A percentile compares a stretch with the other conserved stretches of the same genome.
These are phyloP conservation scores for Ophiostoma sp. DNA, from an alignment of 2,329 filamentous ascomycete species.

Conservation along the genomic window DNA sequence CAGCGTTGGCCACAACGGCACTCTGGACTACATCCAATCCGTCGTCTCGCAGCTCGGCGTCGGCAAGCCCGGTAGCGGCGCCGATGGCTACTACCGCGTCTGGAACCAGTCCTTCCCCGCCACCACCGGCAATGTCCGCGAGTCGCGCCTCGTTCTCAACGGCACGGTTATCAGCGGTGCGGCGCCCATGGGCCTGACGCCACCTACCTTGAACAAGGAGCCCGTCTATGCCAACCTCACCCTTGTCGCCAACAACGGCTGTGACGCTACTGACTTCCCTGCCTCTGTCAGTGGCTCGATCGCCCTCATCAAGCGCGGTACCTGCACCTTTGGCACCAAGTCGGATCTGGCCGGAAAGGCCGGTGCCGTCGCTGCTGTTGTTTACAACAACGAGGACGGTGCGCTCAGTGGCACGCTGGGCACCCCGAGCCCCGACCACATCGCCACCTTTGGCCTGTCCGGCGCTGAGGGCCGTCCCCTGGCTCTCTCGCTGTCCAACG, in stretches of 20 bases:
- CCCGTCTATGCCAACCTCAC: slow-evolving; percentile 55
- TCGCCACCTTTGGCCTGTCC: slow-evolving; percentile 64
- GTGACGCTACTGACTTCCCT: slow-evolving; percentile 59
- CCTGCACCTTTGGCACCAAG: slow-evolving; percentile 67
- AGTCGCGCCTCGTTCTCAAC: slow-evolving; percentile 54
- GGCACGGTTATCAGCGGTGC: slow-evolving; percentile 45
- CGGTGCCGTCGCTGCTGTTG: slow-evolving; percentile 63
- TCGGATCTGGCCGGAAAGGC: slow-evolving; percentile 61
- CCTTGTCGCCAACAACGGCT: slow-evolving; percentile 59
- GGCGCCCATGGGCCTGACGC: slow-evolving; percentile 58
- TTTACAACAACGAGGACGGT: slow-evolving; percentile 68
- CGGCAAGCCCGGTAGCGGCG: slow-evolving; percentile 16
- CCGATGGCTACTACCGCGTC: slow-evolving; percentile 50
- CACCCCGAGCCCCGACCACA: slow-evolving; percentile 50
- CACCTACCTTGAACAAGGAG: slow-evolving; percentile 55
- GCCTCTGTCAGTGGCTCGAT: slow-evolving; percentile 55
- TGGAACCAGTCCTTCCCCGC: slow-evolving; percentile 61
- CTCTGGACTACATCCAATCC: slow-evolving; percentile 56
- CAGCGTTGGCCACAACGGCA: slow-evolving; percentile 58
- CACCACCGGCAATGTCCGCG: slow-evolving; percentile 53
- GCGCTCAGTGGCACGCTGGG: slow-evolving; percentile 64
- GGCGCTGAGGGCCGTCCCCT: slow-evolving; percentile 54
- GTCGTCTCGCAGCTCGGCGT: slow-evolving; percentile 49
- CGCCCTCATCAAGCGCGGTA: slow-evolving; percentile 64
- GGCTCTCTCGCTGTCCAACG: slow-evolving; percentile 48